Evolutionary conservation across 352 stramenopile species (phyloP), one percentile per base, ranked within the genome.

Genomic region (Blastocystis sp.): DNA sequence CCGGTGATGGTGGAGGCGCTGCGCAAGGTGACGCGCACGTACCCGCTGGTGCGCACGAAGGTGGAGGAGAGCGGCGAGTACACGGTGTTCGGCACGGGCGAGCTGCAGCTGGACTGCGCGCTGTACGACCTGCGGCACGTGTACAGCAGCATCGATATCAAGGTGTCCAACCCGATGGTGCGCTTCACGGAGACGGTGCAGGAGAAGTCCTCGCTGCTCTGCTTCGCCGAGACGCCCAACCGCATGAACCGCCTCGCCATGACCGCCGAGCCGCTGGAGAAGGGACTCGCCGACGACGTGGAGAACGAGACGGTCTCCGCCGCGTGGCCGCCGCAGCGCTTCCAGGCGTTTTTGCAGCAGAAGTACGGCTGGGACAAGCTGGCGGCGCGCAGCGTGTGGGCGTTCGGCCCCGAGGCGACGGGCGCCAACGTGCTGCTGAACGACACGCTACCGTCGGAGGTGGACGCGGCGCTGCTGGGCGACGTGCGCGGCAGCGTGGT

Each of bases 321-420:
- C 1, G 92, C 97, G 52, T 94, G 91, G 92, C 79, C 69, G 4
- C 17, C 56, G n/a, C 21, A 90, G 59, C 59, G 61, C 23, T 43
- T 90, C 23, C 28, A 62, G 2, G 34, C 34, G 28, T 38, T 98
- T 89, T 98, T 99, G 89, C 94, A 98, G 90, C 93, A 91, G n/a
- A 96, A 98, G 89, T 99, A 98, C 92, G 95, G 97, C 80, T 99
- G 97, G 97, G 97, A 99, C 91, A 93, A 98, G n/a, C 91, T 99
- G 21, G 96, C 96, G 21, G 95, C 96, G 66, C 93, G 96, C 11
- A 98, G 94, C 2, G 93, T 99, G 21, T 99, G 97, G 97, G 96
- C 96, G 2, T 99, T 99, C 93, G 97, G 97, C 38, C 96, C 96
- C 2, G 93, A 96, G 64, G 93, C 87, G 17, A 93, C 95, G 66